Conservation (phyloP, 345 rosid species). For the Isatis tinctoria region DNA sequence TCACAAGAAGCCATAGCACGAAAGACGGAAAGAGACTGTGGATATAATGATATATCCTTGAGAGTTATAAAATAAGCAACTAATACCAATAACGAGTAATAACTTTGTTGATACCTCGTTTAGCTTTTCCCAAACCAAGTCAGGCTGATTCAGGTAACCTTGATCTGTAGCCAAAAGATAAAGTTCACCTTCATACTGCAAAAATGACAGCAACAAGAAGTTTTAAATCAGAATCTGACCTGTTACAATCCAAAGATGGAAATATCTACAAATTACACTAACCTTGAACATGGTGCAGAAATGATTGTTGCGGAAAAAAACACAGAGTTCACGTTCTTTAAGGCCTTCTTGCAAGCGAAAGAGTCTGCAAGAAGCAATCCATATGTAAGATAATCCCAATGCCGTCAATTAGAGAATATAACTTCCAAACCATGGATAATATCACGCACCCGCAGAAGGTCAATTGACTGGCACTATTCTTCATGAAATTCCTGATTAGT, state of each 20-base stretch:
- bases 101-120: conserved; percentile 62
- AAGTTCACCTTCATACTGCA: conserved; percentile 90
- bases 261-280: conserved; percentile 20
- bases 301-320: conserved; percentile 96
- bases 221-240: background rate
- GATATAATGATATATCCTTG: background rate
- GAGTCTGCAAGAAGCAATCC: conserved; percentile 52
- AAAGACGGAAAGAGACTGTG: background rate
- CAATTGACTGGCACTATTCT: conserved; percentile 81
- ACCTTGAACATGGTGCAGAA: conserved; percentile 99
- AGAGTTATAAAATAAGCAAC: background rate
- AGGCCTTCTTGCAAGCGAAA: conserved; percentile 87
- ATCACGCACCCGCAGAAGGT: conserved; percentile 78
- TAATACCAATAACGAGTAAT: background rate
- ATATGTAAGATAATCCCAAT: background rate
- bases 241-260: background rate
- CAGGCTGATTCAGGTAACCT: conserved; percentile 89
- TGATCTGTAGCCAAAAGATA: conserved; percentile 98
- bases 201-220: conserved; percentile 6
- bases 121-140: conserved; percentile 96
- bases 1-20: background rate
- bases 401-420: background rate
- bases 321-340: conserved; percentile 93
- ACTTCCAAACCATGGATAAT: conserved; percentile 6
- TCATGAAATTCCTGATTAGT: conserved; percentile 69